Evolutionary conservation across 768 basidiomycete species (phyloP).

Genomic region (Hericium coralloides): DNA sequence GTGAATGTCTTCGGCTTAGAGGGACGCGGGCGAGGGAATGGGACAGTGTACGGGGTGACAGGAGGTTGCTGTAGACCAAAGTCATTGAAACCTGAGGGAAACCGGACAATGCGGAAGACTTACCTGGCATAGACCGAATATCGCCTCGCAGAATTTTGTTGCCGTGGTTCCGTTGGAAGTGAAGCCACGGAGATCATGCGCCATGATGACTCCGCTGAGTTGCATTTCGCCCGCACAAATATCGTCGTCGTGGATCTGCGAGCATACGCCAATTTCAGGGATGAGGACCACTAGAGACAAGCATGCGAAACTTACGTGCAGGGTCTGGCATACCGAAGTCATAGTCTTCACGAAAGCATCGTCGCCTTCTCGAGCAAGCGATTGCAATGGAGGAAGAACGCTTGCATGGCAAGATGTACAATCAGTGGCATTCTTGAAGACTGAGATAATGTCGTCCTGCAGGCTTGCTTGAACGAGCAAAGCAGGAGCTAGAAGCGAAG

Average conservation of each 20-base stretch:
- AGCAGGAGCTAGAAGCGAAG: too few species aligned
- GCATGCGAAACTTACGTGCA: not conserved
- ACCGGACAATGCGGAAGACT: not conserved
- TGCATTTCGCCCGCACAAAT: not conserved
- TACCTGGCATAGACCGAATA: constrained; percentile 3
- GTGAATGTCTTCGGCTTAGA: not conserved
- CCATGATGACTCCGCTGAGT: not conserved
- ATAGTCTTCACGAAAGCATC: not conserved
- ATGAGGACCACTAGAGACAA: not conserved
- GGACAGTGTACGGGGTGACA: not conserved
- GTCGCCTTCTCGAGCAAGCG: not conserved
- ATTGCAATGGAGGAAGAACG: not conserved
- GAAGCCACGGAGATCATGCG: not conserved
- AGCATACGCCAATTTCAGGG: not conserved
- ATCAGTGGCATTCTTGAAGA: not conserved
- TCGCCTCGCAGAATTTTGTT: not conserved
- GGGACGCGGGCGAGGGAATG: not conserved
- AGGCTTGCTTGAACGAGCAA: not conserved
- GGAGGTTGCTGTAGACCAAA: not conserved
- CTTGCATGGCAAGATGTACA: not conserved
- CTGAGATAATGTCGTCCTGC: not conserved
- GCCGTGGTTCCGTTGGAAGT: not conserved
- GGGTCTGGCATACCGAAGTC: not conserved
- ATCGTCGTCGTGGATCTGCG: not conserved
- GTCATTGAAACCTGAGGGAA: not conserved